Evolutionary conservation across 495 filamentous ascomycete species (phyloP).

Genomic region (Neurospora sp.): DNA sequence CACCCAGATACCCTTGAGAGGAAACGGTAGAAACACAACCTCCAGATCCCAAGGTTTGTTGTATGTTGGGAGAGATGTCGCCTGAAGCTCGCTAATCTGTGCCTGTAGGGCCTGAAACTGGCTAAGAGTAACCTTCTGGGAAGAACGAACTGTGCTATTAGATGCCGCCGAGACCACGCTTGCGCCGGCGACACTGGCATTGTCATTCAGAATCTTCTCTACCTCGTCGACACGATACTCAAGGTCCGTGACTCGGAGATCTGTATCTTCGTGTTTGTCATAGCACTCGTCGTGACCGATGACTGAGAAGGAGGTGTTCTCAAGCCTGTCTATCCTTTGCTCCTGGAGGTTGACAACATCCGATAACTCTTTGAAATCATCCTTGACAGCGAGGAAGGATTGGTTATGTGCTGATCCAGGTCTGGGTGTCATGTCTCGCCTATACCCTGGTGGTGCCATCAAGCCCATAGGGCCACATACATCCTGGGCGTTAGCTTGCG

Average conservation of each 20-base stretch:
- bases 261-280: slow-evolving; percentile 47
- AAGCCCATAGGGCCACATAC: not conserved
- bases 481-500: slow-evolving; percentile 7
- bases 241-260: slow-evolving; percentile 48
- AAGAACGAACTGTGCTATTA: slow-evolving; percentile 21
- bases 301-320: slow-evolving; percentile 50
- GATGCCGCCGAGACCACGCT: slow-evolving; percentile 38
- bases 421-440: slow-evolving; percentile 5
- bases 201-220: slow-evolving; percentile 44
- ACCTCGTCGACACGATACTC: slow-evolving; percentile 52
- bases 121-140: slow-evolving; percentile 32
- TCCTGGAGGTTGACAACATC: slow-evolving; percentile 38
- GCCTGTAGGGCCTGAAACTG: slow-evolving; percentile 46
- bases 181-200: slow-evolving; percentile 27
- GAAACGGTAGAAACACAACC: slow-evolving; percentile 59
- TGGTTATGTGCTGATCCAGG: slow-evolving; percentile 5
- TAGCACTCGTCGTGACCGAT: slow-evolving; percentile 47
- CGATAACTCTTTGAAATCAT: slow-evolving; percentile 23
- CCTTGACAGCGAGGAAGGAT: slow-evolving; percentile 3
- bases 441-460: not conserved
- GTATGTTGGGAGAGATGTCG: slow-evolving; percentile 42
- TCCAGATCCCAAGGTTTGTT: slow-evolving; percentile 57
- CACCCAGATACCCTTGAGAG: slow-evolving; percentile 53
- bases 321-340: slow-evolving; percentile 48
- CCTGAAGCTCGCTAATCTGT: slow-evolving; percentile 46